Evolutionary conservation across 768 basidiomycete genomes (phyloP).

Genomic region (Lyophyllum decastes): DNA sequence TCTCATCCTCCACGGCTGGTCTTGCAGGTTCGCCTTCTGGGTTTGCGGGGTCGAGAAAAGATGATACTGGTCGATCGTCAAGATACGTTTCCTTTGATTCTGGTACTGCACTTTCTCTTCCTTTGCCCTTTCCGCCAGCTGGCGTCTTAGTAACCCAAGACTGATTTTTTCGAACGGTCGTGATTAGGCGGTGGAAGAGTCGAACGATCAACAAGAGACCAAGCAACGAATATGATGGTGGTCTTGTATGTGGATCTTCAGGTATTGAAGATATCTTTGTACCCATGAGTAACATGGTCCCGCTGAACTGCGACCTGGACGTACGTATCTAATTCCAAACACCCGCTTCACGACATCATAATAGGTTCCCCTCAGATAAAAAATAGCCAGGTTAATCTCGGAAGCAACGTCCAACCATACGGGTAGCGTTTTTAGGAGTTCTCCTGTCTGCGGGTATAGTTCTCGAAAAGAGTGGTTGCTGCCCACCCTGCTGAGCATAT

Average conservation of each 20-base stretch:
- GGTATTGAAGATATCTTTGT: conserved; percentile 72
- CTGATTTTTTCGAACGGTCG: conserved; percentile 37
- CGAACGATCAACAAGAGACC: conserved; percentile 71
- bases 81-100: conserved; percentile 42
- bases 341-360: conserved; percentile 72
- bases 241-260: conserved; percentile 67
- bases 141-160: conserved; percentile 10
- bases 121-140: conserved; percentile 30
- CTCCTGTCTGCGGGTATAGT: conserved; percentile 33
- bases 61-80: conserved; percentile 62
- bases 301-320: conserved; percentile 5
- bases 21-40: conserved; percentile 54
- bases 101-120: conserved; percentile 27
- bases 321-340: conserved; percentile 69
- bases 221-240: conserved; percentile 86
- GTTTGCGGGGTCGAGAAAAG: conserved; percentile 50
- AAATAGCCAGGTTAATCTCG: conserved; percentile 78
- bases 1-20: conserved; percentile 69
- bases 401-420: conserved; percentile 51
- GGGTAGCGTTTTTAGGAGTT: conserved; percentile 45
- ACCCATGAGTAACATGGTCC: background rate
- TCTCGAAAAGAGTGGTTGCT: conserved; percentile 36
- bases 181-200: conserved; percentile 61
- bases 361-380: conserved; percentile 81
- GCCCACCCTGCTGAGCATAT: conserved; percentile 55